Base-by-base conservation (phyloP, 2,329 filamentous ascomycete genomes). In the Pseudocercospora ulei region DNA sequence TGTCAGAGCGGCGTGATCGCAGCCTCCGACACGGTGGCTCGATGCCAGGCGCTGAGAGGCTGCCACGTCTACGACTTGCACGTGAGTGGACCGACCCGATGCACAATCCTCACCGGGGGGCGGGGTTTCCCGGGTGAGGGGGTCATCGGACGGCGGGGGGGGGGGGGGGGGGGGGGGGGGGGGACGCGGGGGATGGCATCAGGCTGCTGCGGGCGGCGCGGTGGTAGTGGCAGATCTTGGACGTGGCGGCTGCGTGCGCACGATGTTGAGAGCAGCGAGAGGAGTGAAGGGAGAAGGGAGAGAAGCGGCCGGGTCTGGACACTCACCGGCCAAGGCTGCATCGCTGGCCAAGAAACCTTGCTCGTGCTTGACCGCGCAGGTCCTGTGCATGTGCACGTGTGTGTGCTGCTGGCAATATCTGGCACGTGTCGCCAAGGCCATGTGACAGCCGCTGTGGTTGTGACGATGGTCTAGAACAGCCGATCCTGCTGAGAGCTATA, bases 51-150 rank as follows among this genome's bases (percentile, higher is more conserved):
- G 44, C 40, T 45, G 47, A 54, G 44, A 47, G 45, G 39, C 41
- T 56, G 54, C 53, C 54, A 56, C 54, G 54, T 56, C 48, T 39
- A 38, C 43, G 45, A 34, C 24, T 22, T 36, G n/a, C 30, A 28
- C 35, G 35, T 19, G 41, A 14, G 30, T 33, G 30, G 30, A 33
- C 30, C 30, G 30, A 33, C 18, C 30, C 30, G 30, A 33, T 33
- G 30, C 30, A 33, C 7, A 33, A 33, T 14, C 30, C 30, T 23
- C 30, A 33, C 18, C 18, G 30, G 30, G 30, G 17, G 9, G 18
- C 6, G 29, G n/a, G n/a, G n/a, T n/a, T 13, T 33, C 14, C 29
- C 18, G n/a, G 9, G 18, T 19, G n/a, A n/a, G 23, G 14, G 33
- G 22, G 22, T 19, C 12, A 36, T 36, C 27, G 33, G 33, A 27